Percentiles rank a stretch among this genome's conserved stretches.
phyloP scores from a whole-genome alignment of 306 rosid genomes.

The Glycine latifolia region DNA sequence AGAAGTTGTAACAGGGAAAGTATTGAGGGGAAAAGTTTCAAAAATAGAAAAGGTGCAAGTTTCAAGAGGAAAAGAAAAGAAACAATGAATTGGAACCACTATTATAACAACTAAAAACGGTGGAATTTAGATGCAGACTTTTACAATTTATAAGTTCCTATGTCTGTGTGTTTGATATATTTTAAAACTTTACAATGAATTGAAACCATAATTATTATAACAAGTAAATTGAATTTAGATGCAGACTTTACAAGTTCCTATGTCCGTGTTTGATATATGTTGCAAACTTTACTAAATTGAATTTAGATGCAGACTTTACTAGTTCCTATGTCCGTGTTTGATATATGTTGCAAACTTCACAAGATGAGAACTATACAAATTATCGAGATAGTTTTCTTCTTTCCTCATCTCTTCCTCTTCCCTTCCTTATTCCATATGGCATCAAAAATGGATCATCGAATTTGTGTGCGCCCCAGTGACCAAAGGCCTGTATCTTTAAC shows the following conservation, averaged over 20 bases:
- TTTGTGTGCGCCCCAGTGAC: conserved; percentile 91
- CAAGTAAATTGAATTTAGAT: background rate
- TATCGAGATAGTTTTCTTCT: no score
- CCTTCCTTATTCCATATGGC: background rate
- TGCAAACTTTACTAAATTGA: background rate
- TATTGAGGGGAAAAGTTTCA: no score
- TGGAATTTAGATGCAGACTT: no score
- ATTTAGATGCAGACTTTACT: background rate
- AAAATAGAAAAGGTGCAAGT: no score
- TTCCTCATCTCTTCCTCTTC: background rate
- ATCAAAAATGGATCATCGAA: conserved; percentile 54
- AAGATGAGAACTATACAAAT: no score
- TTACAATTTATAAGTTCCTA: no score
- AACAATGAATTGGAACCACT: no score
- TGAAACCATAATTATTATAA: background rate
- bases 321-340: conserved; percentile 8
- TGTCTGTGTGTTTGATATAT: no score
- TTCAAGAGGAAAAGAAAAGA: no score
- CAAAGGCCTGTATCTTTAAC: conserved; percentile 90
- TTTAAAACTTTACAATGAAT: background rate
- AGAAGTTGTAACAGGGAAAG: no score
- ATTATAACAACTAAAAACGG: no score
- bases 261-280: conserved; percentile 14
- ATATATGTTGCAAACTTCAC: conserved; percentile 11
- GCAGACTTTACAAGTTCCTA: background rate